phyloP scores from a whole-genome alignment of 495 filamentous ascomycete species.

The Tuber brumale region DNA sequence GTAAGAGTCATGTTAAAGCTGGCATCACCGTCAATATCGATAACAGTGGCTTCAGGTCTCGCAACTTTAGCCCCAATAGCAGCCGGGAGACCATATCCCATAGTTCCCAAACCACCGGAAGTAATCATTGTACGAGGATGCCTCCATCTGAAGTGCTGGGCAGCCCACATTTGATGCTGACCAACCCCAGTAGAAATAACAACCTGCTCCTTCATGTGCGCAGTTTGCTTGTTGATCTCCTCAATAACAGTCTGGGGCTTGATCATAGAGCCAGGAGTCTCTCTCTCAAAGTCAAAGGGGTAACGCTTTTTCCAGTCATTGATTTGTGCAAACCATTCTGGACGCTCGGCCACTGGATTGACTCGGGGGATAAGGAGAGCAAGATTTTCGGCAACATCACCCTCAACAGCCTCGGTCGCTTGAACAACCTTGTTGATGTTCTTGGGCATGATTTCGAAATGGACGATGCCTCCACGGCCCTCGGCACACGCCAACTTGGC shows the following conservation, averaged over 20 bases:
- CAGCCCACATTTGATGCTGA: constrained; percentile 96
- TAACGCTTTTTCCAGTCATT: constrained; percentile 79
- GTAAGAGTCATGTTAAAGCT: constrained; percentile 96
- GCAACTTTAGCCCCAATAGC: constrained; percentile 94
- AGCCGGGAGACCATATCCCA: constrained; percentile 89
- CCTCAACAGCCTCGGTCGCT: constrained; percentile 72
- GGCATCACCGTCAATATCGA: constrained; percentile 92
- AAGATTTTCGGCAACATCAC: constrained; percentile 67
- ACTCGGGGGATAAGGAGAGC: constrained; percentile 63
- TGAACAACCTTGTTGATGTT: constrained; percentile 85
- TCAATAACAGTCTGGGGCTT: constrained; percentile 85
- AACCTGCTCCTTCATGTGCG: constrained; percentile 65
- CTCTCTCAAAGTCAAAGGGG: constrained; percentile 71
- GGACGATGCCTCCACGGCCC: constrained; percentile 67
- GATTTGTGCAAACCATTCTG: constrained; percentile 83
- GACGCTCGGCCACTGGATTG: constrained; percentile 56
- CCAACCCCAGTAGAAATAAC: constrained; percentile 88
- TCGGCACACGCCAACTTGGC: constrained; percentile 62
- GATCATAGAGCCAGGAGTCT: constrained; percentile 63
- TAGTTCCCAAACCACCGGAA: constrained; percentile 86
- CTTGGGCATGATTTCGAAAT: constrained; percentile 78
- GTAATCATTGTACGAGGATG: constrained; percentile 82
- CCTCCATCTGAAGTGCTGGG: constrained; percentile 89
- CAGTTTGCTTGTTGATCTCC: constrained; percentile 68
- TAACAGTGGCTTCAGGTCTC: constrained; percentile 72